These are phyloP conservation scores for Eucalyptus rudis DNA, from an alignment of 345 rosid species.

Conservation along the genomic window DNA sequence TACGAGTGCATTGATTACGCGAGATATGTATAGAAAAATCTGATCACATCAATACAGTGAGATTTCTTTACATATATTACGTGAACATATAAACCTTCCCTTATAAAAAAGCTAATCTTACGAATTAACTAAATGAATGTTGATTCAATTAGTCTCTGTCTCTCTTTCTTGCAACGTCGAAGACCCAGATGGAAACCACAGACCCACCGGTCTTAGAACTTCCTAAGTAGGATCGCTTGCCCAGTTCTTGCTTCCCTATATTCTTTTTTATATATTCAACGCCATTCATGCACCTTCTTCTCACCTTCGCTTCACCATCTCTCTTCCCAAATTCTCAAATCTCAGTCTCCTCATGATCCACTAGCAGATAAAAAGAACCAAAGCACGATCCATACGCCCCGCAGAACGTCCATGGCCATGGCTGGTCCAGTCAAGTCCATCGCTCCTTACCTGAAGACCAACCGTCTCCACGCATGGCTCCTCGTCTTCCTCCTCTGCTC, in stretches of 20 bases:
- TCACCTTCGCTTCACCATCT: neutral
- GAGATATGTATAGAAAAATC: neutral
- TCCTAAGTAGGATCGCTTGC: neutral
- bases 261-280: neutral
- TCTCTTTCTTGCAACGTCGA: neutral
- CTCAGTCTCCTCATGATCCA: neutral
- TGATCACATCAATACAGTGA: neutral
- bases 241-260: neutral
- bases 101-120: neutral
- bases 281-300: neutral
- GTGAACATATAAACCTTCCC: neutral
- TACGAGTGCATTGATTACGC: neutral
- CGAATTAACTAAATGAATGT: neutral
- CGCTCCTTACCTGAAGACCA: neutral
- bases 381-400: neutral
- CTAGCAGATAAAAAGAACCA: neutral
- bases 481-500: slow-evolving; percentile 22
- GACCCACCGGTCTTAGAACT: neutral
- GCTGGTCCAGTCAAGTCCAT: neutral
- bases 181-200: neutral
- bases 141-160: neutral
- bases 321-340: neutral
- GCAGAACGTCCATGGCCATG: neutral
- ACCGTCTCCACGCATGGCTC: neutral
- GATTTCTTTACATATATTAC: neutral